Conservation (phyloP, 2,329 filamentous ascomycete species). For the Nectriaceae sp. region DNA sequence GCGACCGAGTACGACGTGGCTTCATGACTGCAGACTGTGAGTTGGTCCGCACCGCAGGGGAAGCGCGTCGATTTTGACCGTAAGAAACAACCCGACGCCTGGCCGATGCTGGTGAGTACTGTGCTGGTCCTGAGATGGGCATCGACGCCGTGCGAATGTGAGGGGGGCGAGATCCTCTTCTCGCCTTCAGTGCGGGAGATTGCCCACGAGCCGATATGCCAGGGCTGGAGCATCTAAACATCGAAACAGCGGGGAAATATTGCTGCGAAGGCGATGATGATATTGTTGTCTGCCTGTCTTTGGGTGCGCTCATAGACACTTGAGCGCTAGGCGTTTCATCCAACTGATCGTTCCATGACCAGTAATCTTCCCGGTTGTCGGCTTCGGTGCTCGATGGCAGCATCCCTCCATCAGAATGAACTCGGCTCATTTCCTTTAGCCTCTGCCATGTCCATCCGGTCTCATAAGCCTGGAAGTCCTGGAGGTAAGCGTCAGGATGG, state of each 20-base stretch:
- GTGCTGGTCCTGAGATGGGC: constrained; percentile 42
- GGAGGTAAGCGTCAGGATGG: constrained; percentile 72
- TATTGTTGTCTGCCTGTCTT: constrained; percentile 37
- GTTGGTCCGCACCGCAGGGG: constrained; percentile 29
- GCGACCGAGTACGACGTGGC: constrained; percentile 60
- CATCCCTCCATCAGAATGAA: constrained; percentile 49
- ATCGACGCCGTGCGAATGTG: constrained; percentile 56
- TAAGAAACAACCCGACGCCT: constrained; percentile 51
- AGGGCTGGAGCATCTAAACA: constrained; percentile 33
- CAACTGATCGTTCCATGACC: constrained; percentile 66
- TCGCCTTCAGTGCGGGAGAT: constrained; percentile 42
- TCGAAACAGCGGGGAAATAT: constrained; percentile 23
- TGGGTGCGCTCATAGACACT: constrained; percentile 45
- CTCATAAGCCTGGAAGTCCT: constrained; percentile 57
- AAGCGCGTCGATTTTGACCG: constrained; percentile 35
- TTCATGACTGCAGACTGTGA: constrained; percentile 41
- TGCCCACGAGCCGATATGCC: constrained; percentile 36
- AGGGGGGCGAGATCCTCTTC: constrained; percentile 46
- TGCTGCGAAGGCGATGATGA: constrained; percentile 46
- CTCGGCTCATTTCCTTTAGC: constrained; percentile 62
- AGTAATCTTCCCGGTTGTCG: constrained; percentile 61
- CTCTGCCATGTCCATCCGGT: constrained; percentile 71
- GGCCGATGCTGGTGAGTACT: constrained; percentile 41
- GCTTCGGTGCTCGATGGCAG: constrained; percentile 57
- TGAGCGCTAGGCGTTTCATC: constrained; percentile 56